Evolutionary conservation across 2,329 filamentous ascomycete species (phyloP).

Genomic region (Hypoxylon sp.): DNA sequence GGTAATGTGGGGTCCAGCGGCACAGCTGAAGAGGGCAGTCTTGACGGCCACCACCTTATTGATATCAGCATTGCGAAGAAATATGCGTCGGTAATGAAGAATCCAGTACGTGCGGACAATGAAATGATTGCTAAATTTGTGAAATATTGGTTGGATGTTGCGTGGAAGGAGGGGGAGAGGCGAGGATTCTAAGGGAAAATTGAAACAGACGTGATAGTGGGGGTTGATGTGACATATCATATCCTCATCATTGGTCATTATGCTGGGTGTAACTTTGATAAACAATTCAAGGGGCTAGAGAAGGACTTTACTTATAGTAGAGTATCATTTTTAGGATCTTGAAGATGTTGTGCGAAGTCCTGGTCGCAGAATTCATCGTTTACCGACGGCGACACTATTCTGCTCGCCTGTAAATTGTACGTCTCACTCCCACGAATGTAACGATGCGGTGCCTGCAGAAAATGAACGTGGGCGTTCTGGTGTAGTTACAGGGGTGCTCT

Average conservation of each 20-base stretch:
- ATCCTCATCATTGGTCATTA: no score
- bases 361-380: neutral
- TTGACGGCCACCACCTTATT: neutral
- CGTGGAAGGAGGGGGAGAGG: neutral
- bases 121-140: neutral
- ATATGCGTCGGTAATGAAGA: neutral
- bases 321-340: no score
- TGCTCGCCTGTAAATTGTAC: neutral
- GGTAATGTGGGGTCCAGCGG: neutral
- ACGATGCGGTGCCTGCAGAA: neutral
- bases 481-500: neutral
- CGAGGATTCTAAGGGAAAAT: neutral
- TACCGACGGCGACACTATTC: no score
- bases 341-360: neutral
- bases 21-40: neutral
- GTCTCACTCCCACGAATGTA: neutral
- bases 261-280: no score
- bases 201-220: neutral
- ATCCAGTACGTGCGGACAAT: neutral
- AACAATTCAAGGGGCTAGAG: no score
- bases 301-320: no score
- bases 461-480: neutral
- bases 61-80: neutral
- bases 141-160: neutral
- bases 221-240: no score